phyloP scores from a whole-genome alignment of 2,329 filamentous ascomycete genomes.

The Aspergillus proliferans region DNA sequence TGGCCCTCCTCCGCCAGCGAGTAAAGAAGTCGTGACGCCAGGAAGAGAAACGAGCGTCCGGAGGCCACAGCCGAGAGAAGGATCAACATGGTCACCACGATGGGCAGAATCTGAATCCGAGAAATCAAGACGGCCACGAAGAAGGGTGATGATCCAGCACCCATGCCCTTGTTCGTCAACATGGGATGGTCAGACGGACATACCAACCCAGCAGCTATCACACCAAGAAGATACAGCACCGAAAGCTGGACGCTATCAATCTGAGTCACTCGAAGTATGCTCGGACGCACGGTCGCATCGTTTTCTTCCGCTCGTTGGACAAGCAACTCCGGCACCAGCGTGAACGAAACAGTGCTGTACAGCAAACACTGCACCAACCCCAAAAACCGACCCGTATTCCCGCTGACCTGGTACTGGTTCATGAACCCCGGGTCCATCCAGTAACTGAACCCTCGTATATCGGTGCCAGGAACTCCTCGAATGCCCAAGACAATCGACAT shows the following conservation, averaged over 20 bases:
- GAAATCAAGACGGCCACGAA: conserved; percentile 43
- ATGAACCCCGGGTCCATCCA: conserved; percentile 45
- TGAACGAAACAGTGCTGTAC: conserved; percentile 47
- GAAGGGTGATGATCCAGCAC: conserved; percentile 47
- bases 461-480: conserved; percentile 44
- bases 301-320: conserved; percentile 52
- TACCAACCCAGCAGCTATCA: conserved; percentile 54
- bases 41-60: conserved; percentile 70
- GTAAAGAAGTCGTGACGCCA: conserved; percentile 60
- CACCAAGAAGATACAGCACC: conserved; percentile 52
- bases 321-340: conserved; percentile 49
- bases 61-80: conserved; percentile 72
- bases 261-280: conserved; percentile 49
- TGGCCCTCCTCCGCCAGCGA: conserved; percentile 58
- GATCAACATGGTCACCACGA: conserved; percentile 68
- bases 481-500: conserved; percentile 48
- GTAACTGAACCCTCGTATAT: conserved; percentile 46
- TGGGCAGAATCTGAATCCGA: conserved; percentile 56
- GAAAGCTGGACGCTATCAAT: conserved; percentile 53
- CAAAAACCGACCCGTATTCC: conserved; percentile 44
- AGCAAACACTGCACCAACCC: conserved; percentile 47
- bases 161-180: conserved; percentile 48
- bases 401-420: conserved; percentile 42
- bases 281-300: conserved; percentile 41
- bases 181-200: conserved; percentile 51